phyloP scores from a whole-genome alignment of 371 early-diverging fungal genomes.

The Mortierella sp. region DNA sequence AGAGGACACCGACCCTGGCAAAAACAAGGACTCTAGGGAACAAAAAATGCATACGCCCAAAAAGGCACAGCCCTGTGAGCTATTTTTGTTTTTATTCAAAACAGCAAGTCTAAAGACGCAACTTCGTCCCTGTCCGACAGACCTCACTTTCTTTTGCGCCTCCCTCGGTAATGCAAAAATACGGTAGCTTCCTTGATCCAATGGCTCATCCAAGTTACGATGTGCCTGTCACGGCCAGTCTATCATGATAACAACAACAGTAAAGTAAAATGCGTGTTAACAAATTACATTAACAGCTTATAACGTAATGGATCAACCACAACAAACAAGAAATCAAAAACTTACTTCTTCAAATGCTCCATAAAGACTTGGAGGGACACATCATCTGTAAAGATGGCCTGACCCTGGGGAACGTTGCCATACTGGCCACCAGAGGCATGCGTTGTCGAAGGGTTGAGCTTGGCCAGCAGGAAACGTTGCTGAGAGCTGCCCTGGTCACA shows the following conservation, averaged over 20 bases:
- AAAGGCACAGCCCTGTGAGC: not conserved
- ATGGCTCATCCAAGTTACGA: not conserved
- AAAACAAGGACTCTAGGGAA: not conserved
- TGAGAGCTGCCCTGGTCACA: slow-evolving; percentile 99
- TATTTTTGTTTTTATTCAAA: slow-evolving; percentile 9
- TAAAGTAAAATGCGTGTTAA: not conserved
- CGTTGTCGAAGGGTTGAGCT: slow-evolving; percentile 99
- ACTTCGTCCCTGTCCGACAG: not conserved
- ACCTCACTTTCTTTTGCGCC: not conserved
- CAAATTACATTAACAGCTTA: not conserved
- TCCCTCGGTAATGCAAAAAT: not conserved
- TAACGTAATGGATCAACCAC: not conserved
- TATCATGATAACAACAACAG: not conserved
- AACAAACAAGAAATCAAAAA: not conserved
- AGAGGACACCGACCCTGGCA: not conserved
- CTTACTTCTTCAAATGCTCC: slow-evolving; percentile 95
- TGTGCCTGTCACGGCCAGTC: not conserved
- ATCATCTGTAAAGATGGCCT: slow-evolving; percentile 98
- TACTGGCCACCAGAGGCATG: slow-evolving; percentile 84
- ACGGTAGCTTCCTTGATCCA: not conserved
- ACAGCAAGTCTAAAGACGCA: not conserved
- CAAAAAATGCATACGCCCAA: not conserved
- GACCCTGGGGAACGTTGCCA: slow-evolving; percentile 74
- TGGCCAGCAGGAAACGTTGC: slow-evolving; percentile 98
- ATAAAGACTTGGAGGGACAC: slow-evolving; percentile 98